phyloP scores from a whole-genome alignment of 331 rosid species.

The Arachis monticola region DNA sequence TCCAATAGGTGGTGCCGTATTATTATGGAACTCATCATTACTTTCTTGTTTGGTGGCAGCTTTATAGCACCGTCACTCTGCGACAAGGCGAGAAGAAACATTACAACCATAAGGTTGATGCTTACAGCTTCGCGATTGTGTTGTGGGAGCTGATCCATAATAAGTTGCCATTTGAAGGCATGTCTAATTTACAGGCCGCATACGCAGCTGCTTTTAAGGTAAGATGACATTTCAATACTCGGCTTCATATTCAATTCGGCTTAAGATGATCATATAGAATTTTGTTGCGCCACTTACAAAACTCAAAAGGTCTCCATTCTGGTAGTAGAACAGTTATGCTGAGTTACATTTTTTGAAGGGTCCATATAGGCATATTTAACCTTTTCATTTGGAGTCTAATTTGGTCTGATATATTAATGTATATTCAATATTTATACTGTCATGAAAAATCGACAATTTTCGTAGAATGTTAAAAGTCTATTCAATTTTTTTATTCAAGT shows the following conservation, averaged over 20 bases:
- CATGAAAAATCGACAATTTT: not conserved
- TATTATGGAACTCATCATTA: conserved; percentile 34
- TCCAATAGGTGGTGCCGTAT: not conserved
- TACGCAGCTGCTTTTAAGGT: conserved; percentile 99
- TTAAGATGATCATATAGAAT: conserved; percentile 11
- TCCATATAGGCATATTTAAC: not conserved
- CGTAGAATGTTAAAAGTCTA: conserved; percentile 4
- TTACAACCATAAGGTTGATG: conserved; percentile 94
- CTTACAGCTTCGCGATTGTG: conserved; percentile 95
- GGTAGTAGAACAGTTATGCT: not conserved
- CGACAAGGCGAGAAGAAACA: conserved; percentile 97
- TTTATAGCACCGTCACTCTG: conserved; percentile 94
- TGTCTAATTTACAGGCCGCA: conserved; percentile 95
- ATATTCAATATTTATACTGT: not conserved
- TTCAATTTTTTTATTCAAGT: not conserved
- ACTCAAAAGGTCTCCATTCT: not conserved
- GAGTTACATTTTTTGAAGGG: not conserved
- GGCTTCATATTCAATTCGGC: conserved; percentile 13
- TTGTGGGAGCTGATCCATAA: conserved; percentile 97
- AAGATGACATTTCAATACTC: conserved; percentile 21
- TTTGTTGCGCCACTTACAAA: not conserved
- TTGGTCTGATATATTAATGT: not conserved
- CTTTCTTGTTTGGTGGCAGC: conserved; percentile 59
- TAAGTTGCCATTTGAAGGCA: conserved; percentile 95
- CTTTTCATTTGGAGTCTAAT: not conserved